Conservation (phyloP, 495 filamentous ascomycete species). For the Beverwykella pulmonaria region DNA sequence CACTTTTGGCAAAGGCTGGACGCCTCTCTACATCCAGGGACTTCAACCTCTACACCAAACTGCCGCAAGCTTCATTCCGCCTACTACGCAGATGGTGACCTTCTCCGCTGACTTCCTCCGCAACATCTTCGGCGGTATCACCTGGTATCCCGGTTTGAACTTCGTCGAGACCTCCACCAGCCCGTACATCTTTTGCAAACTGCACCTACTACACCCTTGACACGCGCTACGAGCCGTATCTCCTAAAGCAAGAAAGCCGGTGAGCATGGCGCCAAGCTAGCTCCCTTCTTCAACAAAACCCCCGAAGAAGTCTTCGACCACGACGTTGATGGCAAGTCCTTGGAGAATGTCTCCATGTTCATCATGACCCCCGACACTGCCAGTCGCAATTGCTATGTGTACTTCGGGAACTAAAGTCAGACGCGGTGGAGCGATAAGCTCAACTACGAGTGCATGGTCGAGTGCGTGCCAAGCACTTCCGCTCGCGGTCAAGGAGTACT, state of each 20-base stretch:
- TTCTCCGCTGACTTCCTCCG: slow-evolving; percentile 45
- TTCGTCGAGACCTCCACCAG: slow-evolving; percentile 27
- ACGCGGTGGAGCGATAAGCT: slow-evolving; percentile 45
- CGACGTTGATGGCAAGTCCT: slow-evolving; percentile 23
- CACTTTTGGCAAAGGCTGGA: slow-evolving; percentile 6
- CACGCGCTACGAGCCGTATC: slow-evolving; percentile 39
- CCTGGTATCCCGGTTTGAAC: slow-evolving; percentile 43
- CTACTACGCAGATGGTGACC: slow-evolving; percentile 13
- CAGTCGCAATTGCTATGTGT: slow-evolving; percentile 31
- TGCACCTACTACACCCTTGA: slow-evolving; percentile 44
- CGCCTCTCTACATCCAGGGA: slow-evolving; percentile 9
- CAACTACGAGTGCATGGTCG: slow-evolving; percentile 43
- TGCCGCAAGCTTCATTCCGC: slow-evolving; percentile 12
- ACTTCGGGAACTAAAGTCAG: slow-evolving; percentile 46
- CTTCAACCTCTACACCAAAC: neutral
- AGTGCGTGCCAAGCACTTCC: too few relatives aligned
- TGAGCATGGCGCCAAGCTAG: slow-evolving; percentile 46
- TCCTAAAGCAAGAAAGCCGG: slow-evolving; percentile 38
- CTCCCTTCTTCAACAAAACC: slow-evolving; percentile 44
- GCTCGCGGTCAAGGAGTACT: slow-evolving; percentile 37
- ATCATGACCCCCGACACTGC: slow-evolving; percentile 18
- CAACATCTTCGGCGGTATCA: slow-evolving; percentile 35
- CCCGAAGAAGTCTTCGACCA: slow-evolving; percentile 26
- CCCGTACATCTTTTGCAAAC: slow-evolving; percentile 19
- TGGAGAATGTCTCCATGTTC: slow-evolving; percentile 42